Evolutionary conservation across 257 asterid genomes (phyloP).

Genomic region (Forsythia viridissima): DNA sequence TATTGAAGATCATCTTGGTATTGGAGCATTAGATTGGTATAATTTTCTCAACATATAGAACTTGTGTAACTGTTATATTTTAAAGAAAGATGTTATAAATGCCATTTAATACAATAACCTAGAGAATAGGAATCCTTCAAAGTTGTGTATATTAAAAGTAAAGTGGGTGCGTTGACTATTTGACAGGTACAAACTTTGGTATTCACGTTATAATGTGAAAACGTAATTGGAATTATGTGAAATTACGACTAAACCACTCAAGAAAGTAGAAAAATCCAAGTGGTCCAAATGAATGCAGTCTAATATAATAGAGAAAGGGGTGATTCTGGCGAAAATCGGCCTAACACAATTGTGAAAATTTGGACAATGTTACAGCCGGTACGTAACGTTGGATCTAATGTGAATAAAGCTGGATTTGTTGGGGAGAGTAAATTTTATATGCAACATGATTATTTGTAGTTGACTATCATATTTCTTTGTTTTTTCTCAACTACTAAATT

Average conservation of each 20-base stretch:
- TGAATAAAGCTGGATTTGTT: not conserved
- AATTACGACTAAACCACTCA: not conserved
- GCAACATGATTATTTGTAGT: too few species aligned
- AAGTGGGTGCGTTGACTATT: not conserved
- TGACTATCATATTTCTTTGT: too few species aligned
- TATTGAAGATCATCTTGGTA: too few species aligned
- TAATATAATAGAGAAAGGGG: not conserved
- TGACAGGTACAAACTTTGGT: not conserved
- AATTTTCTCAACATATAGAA: too few species aligned
- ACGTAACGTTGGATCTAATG: not conserved
- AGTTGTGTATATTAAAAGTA: not conserved
- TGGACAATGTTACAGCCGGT: not conserved
- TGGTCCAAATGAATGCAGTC: not conserved
- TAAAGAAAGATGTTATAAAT: too few species aligned
- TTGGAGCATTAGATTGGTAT: too few species aligned
- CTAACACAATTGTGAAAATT: not conserved
- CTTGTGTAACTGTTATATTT: too few species aligned
- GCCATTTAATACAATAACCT: too few species aligned
- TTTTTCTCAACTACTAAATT: too few species aligned
- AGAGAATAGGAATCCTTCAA: not conserved
- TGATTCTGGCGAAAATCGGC: not conserved
- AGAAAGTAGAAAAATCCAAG: too few species aligned
- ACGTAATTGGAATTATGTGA: not conserved
- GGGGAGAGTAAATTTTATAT: too few species aligned
- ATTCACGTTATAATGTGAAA: not conserved